phyloP scores from a whole-genome alignment of 805 yeast species.

The Blastobotrys americana region DNA sequence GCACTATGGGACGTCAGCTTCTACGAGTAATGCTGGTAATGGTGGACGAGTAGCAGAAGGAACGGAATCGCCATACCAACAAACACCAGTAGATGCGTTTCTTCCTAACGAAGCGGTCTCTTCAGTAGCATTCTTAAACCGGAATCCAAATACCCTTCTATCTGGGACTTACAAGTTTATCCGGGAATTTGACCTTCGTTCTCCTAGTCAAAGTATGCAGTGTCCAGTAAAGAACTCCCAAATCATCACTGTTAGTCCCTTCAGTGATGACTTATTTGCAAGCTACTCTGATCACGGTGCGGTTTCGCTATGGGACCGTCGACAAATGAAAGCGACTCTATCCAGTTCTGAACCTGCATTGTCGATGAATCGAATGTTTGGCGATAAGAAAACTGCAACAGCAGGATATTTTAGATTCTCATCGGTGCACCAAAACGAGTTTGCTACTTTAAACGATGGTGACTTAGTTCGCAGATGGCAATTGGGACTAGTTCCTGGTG shows the following conservation, averaged over 20 bases:
- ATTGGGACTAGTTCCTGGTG: slow-evolving; percentile 39
- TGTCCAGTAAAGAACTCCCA: slow-evolving; percentile 67
- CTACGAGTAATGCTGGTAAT: slow-evolving; percentile 29
- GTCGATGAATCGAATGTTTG: slow-evolving; percentile 18
- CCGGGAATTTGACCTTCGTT: slow-evolving; percentile 69
- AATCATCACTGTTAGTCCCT: slow-evolving; percentile 63
- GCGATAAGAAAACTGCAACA: slow-evolving; percentile 12
- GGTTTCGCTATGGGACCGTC: slow-evolving; percentile 51
- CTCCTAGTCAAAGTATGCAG: slow-evolving; percentile 51
- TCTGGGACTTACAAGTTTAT: slow-evolving; percentile 72
- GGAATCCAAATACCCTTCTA: slow-evolving; percentile 46
- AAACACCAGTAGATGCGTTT: slow-evolving; percentile 34
- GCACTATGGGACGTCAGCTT: slow-evolving; percentile 27
- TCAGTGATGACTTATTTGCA: slow-evolving; percentile 58
- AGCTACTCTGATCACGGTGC: slow-evolving; percentile 81
- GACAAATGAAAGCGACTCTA: slow-evolving; percentile 22
- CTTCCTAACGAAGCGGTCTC: slow-evolving; percentile 69
- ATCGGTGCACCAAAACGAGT: slow-evolving; percentile 57
- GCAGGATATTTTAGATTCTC: slow-evolving; percentile 34
- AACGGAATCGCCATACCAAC: no score
- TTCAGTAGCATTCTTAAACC: slow-evolving; percentile 60
- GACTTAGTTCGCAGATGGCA: slow-evolving; percentile 75
- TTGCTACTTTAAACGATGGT: slow-evolving; percentile 74
- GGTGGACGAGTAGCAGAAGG: slow-evolving; percentile 1
- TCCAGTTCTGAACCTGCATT: slow-evolving; percentile 18